phyloP scores from a whole-genome alignment of 2,329 filamentous ascomycete genomes.

The Aspergillus ruber region DNA sequence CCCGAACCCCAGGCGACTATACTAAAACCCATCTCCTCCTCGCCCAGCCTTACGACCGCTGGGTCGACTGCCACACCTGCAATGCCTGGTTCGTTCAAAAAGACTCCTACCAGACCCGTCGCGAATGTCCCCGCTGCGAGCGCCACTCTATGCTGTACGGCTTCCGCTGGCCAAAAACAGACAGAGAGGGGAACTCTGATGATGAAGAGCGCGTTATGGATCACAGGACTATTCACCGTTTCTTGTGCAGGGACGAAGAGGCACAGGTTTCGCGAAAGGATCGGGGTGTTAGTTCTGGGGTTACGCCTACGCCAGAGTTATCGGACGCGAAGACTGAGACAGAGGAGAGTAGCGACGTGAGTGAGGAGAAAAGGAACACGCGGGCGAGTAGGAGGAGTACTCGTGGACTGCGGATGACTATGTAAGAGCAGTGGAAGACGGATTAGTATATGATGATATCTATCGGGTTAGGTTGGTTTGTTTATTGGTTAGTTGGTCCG shows the following conservation, averaged over 20 bases:
- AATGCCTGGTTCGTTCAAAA: slow-evolving; percentile 75
- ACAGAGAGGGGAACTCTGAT: slow-evolving; percentile 68
- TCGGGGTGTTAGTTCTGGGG: slow-evolving; percentile 30
- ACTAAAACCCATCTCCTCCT: slow-evolving; percentile 71
- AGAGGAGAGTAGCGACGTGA: slow-evolving; percentile 30
- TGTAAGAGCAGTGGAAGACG: too few species aligned
- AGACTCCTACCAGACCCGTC: slow-evolving; percentile 78
- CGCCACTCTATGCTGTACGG: slow-evolving; percentile 94
- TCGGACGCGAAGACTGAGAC: slow-evolving; percentile 34
- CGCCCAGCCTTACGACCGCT: slow-evolving; percentile 67
- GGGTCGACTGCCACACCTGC: slow-evolving; percentile 87
- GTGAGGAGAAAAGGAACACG: slow-evolving; percentile 29
- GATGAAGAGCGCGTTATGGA: slow-evolving; percentile 66
- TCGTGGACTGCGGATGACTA: slow-evolving; percentile 29
- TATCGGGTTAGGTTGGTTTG: slow-evolving; percentile 1
- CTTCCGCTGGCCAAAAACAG: slow-evolving; percentile 92
- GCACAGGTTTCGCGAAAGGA: slow-evolving; percentile 29
- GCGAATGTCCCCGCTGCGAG: slow-evolving; percentile 86
- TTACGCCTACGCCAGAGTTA: slow-evolving; percentile 32
- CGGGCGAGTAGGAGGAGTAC: slow-evolving; percentile 28
- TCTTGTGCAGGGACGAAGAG: slow-evolving; percentile 67
- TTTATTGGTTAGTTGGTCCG: slow-evolving; percentile 2
- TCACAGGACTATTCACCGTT: slow-evolving; percentile 80
- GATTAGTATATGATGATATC: slow-evolving; percentile 3
- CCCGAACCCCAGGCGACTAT: slow-evolving; percentile 69